Conservation (phyloP, 805 yeast species). For the Ogataea paraovalis region DNA sequence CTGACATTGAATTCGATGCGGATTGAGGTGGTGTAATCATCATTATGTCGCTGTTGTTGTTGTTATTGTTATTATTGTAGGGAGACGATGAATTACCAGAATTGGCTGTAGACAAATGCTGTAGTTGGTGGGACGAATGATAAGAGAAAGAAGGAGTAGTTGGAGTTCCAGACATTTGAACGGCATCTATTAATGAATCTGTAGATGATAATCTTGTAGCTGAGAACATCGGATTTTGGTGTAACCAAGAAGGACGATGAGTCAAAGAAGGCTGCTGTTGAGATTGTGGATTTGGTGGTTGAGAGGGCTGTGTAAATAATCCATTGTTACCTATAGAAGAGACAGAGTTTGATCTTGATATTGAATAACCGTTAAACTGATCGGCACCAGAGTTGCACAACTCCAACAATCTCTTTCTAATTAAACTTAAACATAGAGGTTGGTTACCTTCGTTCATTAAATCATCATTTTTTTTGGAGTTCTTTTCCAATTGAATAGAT, state of each 20-base stretch:
- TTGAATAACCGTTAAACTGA: constrained; percentile 11
- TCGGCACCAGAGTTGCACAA: constrained; percentile 25
- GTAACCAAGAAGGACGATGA: constrained; percentile 34
- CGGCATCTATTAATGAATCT: constrained; percentile 33
- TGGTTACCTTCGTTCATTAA: constrained; percentile 22
- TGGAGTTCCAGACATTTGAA: constrained; percentile 18
- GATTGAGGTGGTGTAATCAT: constrained; percentile 21
- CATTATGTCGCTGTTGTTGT: constrained; percentile 10
- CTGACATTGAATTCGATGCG: constrained; percentile 12
- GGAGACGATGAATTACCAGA: constrained; percentile 1
- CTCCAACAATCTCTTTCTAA: constrained; percentile 31
- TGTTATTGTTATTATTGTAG: not conserved
- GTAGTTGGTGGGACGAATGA: constrained; percentile 1
- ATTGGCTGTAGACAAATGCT: constrained; percentile 1
- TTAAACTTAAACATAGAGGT: constrained; percentile 26
- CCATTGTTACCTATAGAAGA: constrained; percentile 13
- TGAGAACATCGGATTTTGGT: constrained; percentile 28
- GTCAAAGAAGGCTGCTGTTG: constrained; percentile 4
- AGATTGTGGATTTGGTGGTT: not conserved
- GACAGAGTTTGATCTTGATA: constrained; percentile 27
- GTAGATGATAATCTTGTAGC: constrained; percentile 31
- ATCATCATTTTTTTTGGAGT: constrained; percentile 25
- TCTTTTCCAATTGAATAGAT: constrained; percentile 24
- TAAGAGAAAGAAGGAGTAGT: constrained; percentile 6
- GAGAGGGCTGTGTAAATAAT: not conserved